Evolutionary conservation across 2,329 filamentous ascomycete species (phyloP).

Genomic region (Aspergillus proliferans): DNA sequence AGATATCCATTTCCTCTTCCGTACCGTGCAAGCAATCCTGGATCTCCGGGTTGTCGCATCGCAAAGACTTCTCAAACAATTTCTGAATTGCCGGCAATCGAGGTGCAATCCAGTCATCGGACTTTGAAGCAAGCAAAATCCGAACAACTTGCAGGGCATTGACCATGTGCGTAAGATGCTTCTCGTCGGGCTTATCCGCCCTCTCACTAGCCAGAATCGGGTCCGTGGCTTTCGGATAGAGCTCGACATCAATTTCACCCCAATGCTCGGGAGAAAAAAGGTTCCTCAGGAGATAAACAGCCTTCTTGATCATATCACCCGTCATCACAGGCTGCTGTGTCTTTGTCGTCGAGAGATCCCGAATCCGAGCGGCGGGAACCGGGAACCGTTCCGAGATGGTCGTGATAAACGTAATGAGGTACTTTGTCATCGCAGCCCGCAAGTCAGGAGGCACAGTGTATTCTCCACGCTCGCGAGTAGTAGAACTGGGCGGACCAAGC

Average conservation of each 20-base stretch:
- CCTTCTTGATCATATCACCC: conserved; percentile 78
- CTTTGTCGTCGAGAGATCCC: conserved; percentile 47
- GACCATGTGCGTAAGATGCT: conserved; percentile 79
- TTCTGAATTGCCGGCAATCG: conserved; percentile 75
- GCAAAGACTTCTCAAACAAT: conserved; percentile 80
- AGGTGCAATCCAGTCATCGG: conserved; percentile 82
- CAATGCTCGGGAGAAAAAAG: conserved; percentile 82
- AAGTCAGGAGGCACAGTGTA: conserved; percentile 63
- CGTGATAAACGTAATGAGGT: conserved; percentile 91
- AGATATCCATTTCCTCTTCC: conserved; percentile 64
- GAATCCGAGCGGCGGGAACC: conserved; percentile 63
- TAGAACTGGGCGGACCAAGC: conserved; percentile 33
- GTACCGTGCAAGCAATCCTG: conserved; percentile 83
- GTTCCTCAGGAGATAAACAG: conserved; percentile 73
- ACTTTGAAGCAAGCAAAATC: conserved; percentile 78
- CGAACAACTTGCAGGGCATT: conserved; percentile 91
- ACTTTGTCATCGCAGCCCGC: conserved; percentile 81
- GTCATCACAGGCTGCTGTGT: conserved; percentile 50
- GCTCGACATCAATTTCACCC: conserved; percentile 84
- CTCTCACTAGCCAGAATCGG: conserved; percentile 78
- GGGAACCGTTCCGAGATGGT: conserved; percentile 80
- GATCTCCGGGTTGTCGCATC: conserved; percentile 82
- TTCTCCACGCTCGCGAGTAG: conserved; percentile 50
- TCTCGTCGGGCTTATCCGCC: conserved; percentile 73
- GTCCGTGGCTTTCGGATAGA: conserved; percentile 86